Conservation (phyloP, 2,329 filamentous ascomycete genomes). For the Fusarium cyanostomum region DNA sequence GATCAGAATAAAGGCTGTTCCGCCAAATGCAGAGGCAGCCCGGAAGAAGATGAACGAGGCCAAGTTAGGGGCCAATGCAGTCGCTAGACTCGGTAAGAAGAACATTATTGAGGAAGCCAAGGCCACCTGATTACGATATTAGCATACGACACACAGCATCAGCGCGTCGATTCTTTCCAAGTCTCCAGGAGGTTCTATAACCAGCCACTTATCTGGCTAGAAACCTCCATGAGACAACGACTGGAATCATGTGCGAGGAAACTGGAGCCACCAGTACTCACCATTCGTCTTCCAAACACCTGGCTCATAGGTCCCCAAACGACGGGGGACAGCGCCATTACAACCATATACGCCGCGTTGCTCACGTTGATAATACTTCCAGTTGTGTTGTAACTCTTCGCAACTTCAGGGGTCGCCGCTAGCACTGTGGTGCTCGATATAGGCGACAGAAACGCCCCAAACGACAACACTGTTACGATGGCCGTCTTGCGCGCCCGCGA, state of each 20-base stretch:
- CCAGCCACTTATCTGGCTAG: too few relatives aligned
- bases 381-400: conserved; percentile 69
- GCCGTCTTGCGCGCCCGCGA: conserved; percentile 68
- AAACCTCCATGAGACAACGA: neutral
- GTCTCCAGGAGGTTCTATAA: neutral
- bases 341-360: conserved; percentile 78
- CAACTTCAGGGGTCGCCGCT: conserved; percentile 78
- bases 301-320: conserved; percentile 79
- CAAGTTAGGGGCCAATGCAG: conserved; percentile 76
- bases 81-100: conserved; percentile 74
- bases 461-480: conserved; percentile 75
- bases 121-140: conserved; percentile 44
- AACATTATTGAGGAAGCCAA: conserved; percentile 71
- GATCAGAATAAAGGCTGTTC: conserved; percentile 77
- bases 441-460: conserved; percentile 80
- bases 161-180: neutral
- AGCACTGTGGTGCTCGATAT: conserved; percentile 79
- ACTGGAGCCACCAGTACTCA: conserved; percentile 47
- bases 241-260: neutral
- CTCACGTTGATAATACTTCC: conserved; percentile 76
- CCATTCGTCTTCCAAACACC: conserved; percentile 67
- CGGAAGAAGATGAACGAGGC: conserved; percentile 78
- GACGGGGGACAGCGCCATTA: conserved; percentile 76
- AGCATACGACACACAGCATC: neutral
- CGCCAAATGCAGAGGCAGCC: conserved; percentile 77